Evolutionary conservation across 1,139 yeast genomes (phyloP), one percentile per base, ranked within the genome.

Genomic region (Hanseniaspora sp.): DNA sequence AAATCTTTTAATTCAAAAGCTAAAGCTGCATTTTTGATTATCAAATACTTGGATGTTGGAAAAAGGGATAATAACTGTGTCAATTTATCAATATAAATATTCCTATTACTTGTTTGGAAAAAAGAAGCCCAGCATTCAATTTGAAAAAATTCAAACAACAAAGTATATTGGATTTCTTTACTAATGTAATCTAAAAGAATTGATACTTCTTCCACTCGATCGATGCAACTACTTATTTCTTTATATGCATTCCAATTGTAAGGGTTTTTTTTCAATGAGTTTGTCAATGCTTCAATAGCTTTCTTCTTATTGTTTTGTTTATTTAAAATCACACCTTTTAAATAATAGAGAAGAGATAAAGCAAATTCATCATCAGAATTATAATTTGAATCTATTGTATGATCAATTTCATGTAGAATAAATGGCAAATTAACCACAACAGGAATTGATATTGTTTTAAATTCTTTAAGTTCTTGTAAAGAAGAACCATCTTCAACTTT

Each of bases 171-270:
- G 5, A 62, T 54, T 59, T 69, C 59, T 5, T 63, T 66, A 33
- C 67, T 64, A 29, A 80, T 63, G 55, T 71, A 70, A 47, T 69
- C 70, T 5, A 80, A 63, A 29, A 82, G 69, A 7, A 67, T 65
- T 12, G 74, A 57, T 0, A 86, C 84, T 55, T 83, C 86, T 58
- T 83, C 87, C 53, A 80, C 73, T 31, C 81, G 75, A 5, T 77
- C 70, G 18, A 88, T 68, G 53, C 94, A 82, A 3, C 79, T 72
- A 13, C 83, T 71, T 40, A 92, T 71, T 63, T 92, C 97, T 58
- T 77, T 76, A 97, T 97, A 94, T 57, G 95, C 86, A 55, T 92
- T 79, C 97, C 97, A 92, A 63, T 92, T 92, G 66, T 76, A 85
- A 0, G 96, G 95, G 61, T 83, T 87, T 31, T 75, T 42, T 31